Evolutionary conservation across 2,329 filamentous ascomycete species (phyloP).

Genomic region (Colletotrichum theobromicola): DNA sequence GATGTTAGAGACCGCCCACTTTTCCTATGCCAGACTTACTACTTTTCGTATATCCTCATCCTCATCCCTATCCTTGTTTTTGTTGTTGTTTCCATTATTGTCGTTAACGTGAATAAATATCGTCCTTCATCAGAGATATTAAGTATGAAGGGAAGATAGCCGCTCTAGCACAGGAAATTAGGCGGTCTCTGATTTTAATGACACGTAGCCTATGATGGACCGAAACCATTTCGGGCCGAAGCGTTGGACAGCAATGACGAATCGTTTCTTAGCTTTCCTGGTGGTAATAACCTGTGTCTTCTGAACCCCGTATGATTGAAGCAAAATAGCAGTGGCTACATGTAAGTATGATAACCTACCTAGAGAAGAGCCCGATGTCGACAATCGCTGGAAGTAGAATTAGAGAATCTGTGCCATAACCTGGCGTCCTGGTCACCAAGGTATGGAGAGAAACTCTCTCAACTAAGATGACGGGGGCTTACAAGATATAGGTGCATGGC

Average conservation of each 20-base stretch:
- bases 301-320: neutral
- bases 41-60: no score
- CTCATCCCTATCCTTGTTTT: no score
- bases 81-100: no score
- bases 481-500: neutral
- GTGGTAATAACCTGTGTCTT: neutral
- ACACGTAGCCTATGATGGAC: neutral
- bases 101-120: no score
- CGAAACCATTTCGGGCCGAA: neutral
- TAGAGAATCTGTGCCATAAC: neutral
- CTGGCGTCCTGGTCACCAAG: neutral
- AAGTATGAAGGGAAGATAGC: no score
- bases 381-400: neutral
- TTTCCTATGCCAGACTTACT: no score
- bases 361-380: neutral
- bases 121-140: no score
- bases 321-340: neutral
- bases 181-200: no score
- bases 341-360: neutral
- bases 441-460: neutral
- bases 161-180: no score
- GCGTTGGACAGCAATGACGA: neutral
- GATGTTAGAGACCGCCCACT: rapidly evolving
- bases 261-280: neutral
- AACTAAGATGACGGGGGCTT: neutral